Percentiles rank a stretch among this genome's conserved stretches.
These are phyloP conservation scores for Oxyria digyna DNA, from an alignment of 148 eudicot genomes.

Conservation along the genomic window DNA sequence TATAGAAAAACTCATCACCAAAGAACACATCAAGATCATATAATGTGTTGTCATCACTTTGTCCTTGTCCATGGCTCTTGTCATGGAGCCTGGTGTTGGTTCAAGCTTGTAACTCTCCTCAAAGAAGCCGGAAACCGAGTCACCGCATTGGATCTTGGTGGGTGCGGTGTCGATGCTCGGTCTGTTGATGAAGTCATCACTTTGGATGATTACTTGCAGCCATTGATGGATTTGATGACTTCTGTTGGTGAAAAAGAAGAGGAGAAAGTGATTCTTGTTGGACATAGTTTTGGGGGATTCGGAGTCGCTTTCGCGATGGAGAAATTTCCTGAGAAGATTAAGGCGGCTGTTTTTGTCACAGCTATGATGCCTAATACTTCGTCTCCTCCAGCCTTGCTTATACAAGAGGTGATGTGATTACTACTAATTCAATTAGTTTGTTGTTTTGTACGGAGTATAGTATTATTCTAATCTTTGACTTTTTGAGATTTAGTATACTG, in stretches of 20 bases:
- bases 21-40: no score
- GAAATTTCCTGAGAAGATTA: slow-evolving; percentile 18
- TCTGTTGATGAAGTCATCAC: neutral
- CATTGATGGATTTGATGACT: slow-evolving; percentile 20
- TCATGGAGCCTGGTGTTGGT: slow-evolving; percentile 24
- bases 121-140: slow-evolving; percentile 8
- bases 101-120: slow-evolving; percentile 12
- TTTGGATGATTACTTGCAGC: slow-evolving; percentile 12
- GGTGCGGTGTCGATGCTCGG: neutral
- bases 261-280: slow-evolving; percentile 29
- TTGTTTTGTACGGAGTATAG: no score
- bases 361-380: slow-evolving; percentile 24
- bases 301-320: slow-evolving; percentile 33
- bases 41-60: slow-evolving; percentile 11
- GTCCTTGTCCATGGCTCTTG: slow-evolving; percentile 18
- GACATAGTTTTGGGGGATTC: slow-evolving; percentile 34
- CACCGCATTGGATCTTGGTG: slow-evolving; percentile 18
- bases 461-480: neutral
- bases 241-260: slow-evolving; percentile 10
- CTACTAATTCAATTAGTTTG: neutral
- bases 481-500: neutral
- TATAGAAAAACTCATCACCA: no score
- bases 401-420: slow-evolving; percentile 4
- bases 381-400: neutral
- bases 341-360: slow-evolving; percentile 19